These are phyloP conservation scores for Acer negundo DNA, from an alignment of 345 rosid genomes.

Conservation along the genomic window DNA sequence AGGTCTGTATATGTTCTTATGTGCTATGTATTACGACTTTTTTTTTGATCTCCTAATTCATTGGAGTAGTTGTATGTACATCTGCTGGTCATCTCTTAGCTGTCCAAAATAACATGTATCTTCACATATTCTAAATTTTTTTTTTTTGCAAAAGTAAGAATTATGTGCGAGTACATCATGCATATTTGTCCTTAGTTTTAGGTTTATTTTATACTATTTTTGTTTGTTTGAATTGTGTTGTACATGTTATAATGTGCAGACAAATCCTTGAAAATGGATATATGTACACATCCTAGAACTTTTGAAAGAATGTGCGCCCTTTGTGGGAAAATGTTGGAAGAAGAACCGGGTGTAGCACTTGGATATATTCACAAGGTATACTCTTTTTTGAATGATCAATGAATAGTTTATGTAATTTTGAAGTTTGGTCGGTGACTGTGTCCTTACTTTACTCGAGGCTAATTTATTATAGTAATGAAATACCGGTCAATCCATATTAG, in stretches of 20 bases:
- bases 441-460: not conserved
- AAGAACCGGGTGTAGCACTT: constrained; percentile 70
- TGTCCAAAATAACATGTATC: not conserved
- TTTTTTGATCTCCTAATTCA: not conserved
- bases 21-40: too few species aligned
- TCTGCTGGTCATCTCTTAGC: not conserved
- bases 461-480: not conserved
- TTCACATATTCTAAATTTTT: not conserved
- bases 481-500: too few species aligned
- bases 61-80: not conserved
- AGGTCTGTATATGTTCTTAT: not conserved
- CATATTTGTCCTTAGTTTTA: not conserved
- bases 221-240: constrained; percentile 8
- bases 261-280: constrained; percentile 41
- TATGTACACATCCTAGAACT: constrained; percentile 76
- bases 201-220: not conserved
- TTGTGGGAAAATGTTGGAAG: constrained; percentile 65
- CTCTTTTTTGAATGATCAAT: constrained; percentile 7
- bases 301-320: constrained; percentile 67
- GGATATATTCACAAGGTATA: constrained; percentile 75
- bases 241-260: constrained; percentile 38
- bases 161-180: not conserved
- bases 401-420: not conserved
- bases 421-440: not conserved
- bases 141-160: not conserved